A percentile compares a stretch with the other conserved stretches of the same genome.
phyloP scores from a whole-genome alignment of 2,329 filamentous ascomycete species.

The Penicillium expansum region DNA sequence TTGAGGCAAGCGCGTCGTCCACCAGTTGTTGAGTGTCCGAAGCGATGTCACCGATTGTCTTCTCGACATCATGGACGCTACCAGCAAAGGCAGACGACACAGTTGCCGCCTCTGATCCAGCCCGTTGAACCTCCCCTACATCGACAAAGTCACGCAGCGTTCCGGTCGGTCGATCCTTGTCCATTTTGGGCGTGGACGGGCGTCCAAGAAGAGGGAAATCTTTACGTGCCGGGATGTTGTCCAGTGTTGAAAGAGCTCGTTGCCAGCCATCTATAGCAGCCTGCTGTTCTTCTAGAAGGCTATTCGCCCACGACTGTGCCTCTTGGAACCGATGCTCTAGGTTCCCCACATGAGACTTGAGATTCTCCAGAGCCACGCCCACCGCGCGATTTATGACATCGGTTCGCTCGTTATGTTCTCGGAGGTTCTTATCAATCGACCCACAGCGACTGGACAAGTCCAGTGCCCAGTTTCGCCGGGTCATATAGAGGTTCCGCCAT shows the following conservation, averaged over 20 bases:
- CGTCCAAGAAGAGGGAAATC: constrained; percentile 44
- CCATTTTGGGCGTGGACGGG: constrained; percentile 41
- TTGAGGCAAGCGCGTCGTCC: constrained; percentile 49
- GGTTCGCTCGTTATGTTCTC: constrained; percentile 50
- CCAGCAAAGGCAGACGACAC: constrained; percentile 59
- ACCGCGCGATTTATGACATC: constrained; percentile 69
- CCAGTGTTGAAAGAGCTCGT: constrained; percentile 35
- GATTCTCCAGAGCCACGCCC: constrained; percentile 79
- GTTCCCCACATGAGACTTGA: constrained; percentile 48
- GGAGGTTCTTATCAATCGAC: constrained; percentile 60
- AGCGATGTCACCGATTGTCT: constrained; percentile 59
- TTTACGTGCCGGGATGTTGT: constrained; percentile 44
- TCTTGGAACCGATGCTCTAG: constrained; percentile 47
- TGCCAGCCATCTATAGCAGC: constrained; percentile 46
- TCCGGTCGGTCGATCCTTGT: constrained; percentile 48
- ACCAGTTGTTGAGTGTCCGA: constrained; percentile 48
- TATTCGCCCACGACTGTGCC: constrained; percentile 47
- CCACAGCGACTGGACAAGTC: constrained; percentile 67
- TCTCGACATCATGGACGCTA: constrained; percentile 61
- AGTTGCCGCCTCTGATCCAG: constrained; percentile 62
- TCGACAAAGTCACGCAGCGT: constrained; percentile 76
- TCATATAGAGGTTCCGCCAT: constrained; percentile 85
- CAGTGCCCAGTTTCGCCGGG: constrained; percentile 75
- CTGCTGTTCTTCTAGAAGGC: constrained; percentile 45
- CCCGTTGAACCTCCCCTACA: constrained; percentile 67